Conservation (phyloP, 2,329 filamentous ascomycete genomes). For the Pseudogymnoascus sp. region DNA sequence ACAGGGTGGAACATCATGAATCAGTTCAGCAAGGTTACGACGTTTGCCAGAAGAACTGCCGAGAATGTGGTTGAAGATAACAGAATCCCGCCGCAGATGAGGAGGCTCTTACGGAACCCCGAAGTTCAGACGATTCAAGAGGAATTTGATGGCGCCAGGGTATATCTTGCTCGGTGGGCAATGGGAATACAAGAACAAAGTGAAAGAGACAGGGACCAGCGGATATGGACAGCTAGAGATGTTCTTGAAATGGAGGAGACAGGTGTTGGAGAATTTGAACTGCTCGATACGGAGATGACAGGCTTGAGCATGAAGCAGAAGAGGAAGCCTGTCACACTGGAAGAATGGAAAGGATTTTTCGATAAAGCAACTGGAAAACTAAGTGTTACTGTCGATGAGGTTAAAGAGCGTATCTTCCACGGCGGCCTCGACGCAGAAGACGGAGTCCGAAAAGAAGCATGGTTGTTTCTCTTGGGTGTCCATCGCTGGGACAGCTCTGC, state of each 20-base stretch:
- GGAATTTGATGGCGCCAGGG: slow-evolving; percentile 90
- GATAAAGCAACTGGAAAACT: slow-evolving; percentile 68
- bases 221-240: slow-evolving; percentile 90
- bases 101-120: slow-evolving; percentile 77
- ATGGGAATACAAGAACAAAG: slow-evolving; percentile 99
- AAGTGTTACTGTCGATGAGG: slow-evolving; percentile 77
- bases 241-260: slow-evolving; percentile 91
- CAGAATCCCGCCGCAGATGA: slow-evolving; percentile 81
- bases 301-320: slow-evolving; percentile 69
- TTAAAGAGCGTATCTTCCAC: slow-evolving; percentile 96
- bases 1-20: slow-evolving; percentile 95
- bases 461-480: slow-evolving; percentile 88
- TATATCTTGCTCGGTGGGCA: slow-evolving; percentile 94
- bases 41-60: slow-evolving; percentile 85
- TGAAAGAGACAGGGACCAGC: slow-evolving; percentile 74
- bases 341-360: slow-evolving; percentile 91
- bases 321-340: slow-evolving; percentile 67
- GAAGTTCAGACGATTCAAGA: slow-evolving; percentile 94
- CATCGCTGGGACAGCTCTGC: slow-evolving; percentile 87
- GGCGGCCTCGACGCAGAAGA: slow-evolving; percentile 85
- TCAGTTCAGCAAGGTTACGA: slow-evolving; percentile 94
- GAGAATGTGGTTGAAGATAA: slow-evolving; percentile 90
- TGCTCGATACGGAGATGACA: slow-evolving; percentile 72
- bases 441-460: slow-evolving; percentile 90
- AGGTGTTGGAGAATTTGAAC: slow-evolving; percentile 91